Conservation (phyloP, 257 asterid genomes). For the Gentiana straminea region DNA sequence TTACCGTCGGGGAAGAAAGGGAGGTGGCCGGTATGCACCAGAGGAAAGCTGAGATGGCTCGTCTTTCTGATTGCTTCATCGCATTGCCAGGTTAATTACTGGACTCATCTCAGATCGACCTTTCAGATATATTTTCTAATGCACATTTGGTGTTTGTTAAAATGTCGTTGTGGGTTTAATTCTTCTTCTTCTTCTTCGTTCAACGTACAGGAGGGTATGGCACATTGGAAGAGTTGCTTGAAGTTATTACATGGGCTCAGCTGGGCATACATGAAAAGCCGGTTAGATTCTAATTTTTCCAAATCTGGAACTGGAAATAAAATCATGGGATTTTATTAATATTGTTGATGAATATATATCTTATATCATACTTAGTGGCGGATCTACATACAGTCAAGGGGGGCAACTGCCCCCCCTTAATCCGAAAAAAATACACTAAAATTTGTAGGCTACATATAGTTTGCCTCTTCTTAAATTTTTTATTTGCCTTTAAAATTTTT, state of each 20-base stretch:
- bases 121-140: no score
- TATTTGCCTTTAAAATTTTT: no score
- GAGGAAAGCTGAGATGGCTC: conserved; percentile 74
- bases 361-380: no score
- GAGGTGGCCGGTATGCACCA: conserved; percentile 63
- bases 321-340: no score
- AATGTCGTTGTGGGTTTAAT: no score
- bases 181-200: no score
- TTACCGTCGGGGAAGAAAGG: conserved; percentile 44
- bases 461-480: not conserved
- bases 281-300: conserved; percentile 8
- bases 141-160: no score
- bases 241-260: conserved; percentile 71
- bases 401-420: no score
- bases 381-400: no score
- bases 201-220: conserved; percentile 57
- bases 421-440: no score
- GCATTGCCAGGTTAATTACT: conserved; percentile 51
- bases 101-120: not conserved
- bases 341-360: no score
- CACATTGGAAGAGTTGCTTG: conserved; percentile 59
- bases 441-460: not conserved
- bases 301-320: no score
- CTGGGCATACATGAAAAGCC: conserved; percentile 73
- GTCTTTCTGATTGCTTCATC: conserved; percentile 61